Percentiles rank a stretch among this genome's conserved stretches.
Conservation (phyloP, 2,329 filamentous ascomycete genomes). For the Stemphylium beticola region DNA sequence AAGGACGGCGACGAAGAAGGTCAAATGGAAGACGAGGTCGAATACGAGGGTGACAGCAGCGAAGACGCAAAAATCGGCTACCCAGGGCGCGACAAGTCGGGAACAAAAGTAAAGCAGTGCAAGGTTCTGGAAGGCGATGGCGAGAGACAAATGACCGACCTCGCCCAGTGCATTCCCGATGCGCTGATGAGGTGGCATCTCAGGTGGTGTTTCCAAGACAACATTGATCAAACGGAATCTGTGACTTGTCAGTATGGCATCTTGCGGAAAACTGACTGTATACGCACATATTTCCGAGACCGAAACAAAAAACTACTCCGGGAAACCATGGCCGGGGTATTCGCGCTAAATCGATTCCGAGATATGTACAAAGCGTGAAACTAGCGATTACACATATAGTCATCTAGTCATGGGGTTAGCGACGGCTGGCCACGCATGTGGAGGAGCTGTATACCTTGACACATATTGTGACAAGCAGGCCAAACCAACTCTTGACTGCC, state of each 20-base stretch:
- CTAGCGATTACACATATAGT: conserved; percentile 76
- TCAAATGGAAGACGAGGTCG: conserved; percentile 79
- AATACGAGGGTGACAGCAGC: conserved; percentile 76
- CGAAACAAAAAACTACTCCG: conserved; percentile 76
- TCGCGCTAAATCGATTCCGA: conserved; percentile 75
- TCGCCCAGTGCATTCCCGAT: conserved; percentile 77
- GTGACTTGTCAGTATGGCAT: conserved; percentile 14
- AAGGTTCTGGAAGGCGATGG: conserved; percentile 72
- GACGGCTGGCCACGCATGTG: not conserved
- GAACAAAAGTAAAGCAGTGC: conserved; percentile 70
- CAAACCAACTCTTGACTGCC: conserved; percentile 77
- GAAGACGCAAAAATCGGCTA: conserved; percentile 78
- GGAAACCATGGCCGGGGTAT: conserved; percentile 78
- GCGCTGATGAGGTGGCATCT: conserved; percentile 70
- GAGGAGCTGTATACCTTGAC: conserved; percentile 58
- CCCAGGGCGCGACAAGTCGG: conserved; percentile 69
- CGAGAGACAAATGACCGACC: conserved; percentile 72
- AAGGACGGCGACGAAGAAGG: conserved; percentile 79
- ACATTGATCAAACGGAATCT: conserved; percentile 77
- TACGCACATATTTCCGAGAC: conserved; percentile 72
- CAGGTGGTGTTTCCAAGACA: conserved; percentile 72
- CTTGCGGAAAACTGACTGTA: not conserved
- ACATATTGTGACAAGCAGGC: conserved; percentile 73
- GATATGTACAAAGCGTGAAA: conserved; percentile 77
- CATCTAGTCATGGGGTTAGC: conserved; percentile 52